Base-by-base conservation (phyloP, 345 rosid species). In the Bruguiera gymnorhiza region DNA sequence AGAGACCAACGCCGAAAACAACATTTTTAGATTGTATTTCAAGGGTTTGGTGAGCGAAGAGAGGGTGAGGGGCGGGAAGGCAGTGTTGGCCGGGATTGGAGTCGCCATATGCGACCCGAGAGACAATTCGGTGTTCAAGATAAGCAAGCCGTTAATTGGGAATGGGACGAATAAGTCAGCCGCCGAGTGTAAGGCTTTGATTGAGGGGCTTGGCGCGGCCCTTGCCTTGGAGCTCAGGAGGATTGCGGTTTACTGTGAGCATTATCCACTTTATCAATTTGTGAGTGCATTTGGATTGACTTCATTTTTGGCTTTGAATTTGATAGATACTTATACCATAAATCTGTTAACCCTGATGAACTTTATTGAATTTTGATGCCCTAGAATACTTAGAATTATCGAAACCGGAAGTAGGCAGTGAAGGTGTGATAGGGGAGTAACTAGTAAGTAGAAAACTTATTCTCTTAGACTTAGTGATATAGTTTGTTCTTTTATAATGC, bases 131-230 rank as follows among this genome's bases (percentile, higher is more conserved):
- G 74, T 88, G 29, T 79, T 88, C 56, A 86, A 83, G 27, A 48
- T 84, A 50, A 64, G 58, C 6, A 86, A 83, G 43, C 72, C 66
- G 18, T 62, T 79, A 72, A 72, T 62, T 20, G 79, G 67, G 0
- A 79, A 66, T 11, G 71, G 76, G 52, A 64, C 72, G 76, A 79
- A 78, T 66, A 53, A 64, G 18, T 70, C 68, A 20, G 79, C 73
- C 48, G 86, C 86, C 0, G 92, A 81, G 63, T 23, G 78, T 23
- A 79, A 82, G 70, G 94, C 89, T 10, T 68, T 92, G 74, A 72
- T 89, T 70, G 88, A 82, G 72, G 98, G 91, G 21, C 84, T 92
- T 15, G 79, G 78, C 51, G 87, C 83, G n/a, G 95, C 90, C 24
- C 72, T 83, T 53, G 70, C 72, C 32, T 76, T 88, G 86, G 87